These are phyloP conservation scores for Tricholoma sp. DNA, from an alignment of 768 basidiomycete species.

Conservation along the genomic window DNA sequence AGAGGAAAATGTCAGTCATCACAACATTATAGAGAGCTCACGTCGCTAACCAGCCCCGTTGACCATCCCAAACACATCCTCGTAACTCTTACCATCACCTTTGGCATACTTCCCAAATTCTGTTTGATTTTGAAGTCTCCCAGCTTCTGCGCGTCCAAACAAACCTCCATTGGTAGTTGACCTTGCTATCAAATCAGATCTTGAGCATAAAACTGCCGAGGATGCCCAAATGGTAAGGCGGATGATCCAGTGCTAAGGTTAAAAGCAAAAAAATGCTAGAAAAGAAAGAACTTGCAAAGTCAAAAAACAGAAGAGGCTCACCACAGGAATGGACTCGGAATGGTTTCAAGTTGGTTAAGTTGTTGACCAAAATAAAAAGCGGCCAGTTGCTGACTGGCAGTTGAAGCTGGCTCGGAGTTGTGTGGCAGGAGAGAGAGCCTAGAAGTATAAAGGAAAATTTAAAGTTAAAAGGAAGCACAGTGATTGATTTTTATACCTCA, in stretches of 20 bases:
- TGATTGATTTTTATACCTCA: too few relatives aligned
- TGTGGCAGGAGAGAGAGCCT: too few relatives aligned
- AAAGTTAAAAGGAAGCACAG: too few relatives aligned
- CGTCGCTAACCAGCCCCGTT: slow-evolving; percentile 54
- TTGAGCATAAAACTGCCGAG: slow-evolving; percentile 34
- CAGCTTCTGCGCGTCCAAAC: slow-evolving; percentile 62
- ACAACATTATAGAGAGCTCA: background rate
- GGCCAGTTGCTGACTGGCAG: too few relatives aligned
- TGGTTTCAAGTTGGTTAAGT: too few relatives aligned
- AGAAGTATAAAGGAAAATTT: too few relatives aligned
- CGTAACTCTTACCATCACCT: too few relatives aligned
- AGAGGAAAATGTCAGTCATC: slow-evolving; percentile 3
- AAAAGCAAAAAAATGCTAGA: slow-evolving; percentile 15
- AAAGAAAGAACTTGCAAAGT: too few relatives aligned
- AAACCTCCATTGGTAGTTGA: slow-evolving; percentile 45
- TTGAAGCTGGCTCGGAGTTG: too few relatives aligned
- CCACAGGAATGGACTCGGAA: too few relatives aligned
- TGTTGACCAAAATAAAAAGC: too few relatives aligned
- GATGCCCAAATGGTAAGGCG: slow-evolving; percentile 16
- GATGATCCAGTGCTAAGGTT: slow-evolving; percentile 34
- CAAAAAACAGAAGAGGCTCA: too few relatives aligned
- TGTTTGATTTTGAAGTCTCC: slow-evolving; percentile 44
- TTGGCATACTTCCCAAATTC: slow-evolving; percentile 73
- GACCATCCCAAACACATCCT: slow-evolving; percentile 58
- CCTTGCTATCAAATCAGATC: slow-evolving; percentile 53